Evolutionary conservation across 2,329 filamentous ascomycete genomes (phyloP).

Genomic region (Aspergillus ochraceus): DNA sequence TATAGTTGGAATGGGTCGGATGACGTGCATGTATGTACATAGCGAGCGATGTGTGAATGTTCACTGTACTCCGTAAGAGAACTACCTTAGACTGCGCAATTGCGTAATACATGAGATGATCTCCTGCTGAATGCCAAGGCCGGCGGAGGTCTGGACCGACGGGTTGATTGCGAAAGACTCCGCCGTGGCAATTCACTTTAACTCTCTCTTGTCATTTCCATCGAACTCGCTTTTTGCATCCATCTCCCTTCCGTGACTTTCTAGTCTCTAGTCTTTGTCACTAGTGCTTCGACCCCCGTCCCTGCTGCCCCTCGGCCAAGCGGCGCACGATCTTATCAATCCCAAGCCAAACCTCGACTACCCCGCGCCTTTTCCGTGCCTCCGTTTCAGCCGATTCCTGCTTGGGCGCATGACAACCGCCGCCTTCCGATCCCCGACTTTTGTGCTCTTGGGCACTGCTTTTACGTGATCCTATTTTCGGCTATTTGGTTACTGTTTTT

Average conservation of each 20-base stretch:
- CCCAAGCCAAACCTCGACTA: constrained; percentile 12
- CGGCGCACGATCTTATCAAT: constrained; percentile 21
- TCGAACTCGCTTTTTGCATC: neutral
- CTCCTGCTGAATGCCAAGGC: neutral
- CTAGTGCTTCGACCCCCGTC: too few relatives aligned
- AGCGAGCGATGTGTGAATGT: neutral
- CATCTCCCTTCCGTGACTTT: neutral
- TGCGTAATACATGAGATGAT: neutral
- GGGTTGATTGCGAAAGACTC: too few relatives aligned
- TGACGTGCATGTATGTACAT: constrained; percentile 10
- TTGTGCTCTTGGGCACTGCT: too few relatives aligned
- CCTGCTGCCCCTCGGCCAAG: constrained; percentile 4
- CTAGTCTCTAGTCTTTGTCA: too few relatives aligned
- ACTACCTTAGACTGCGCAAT: neutral
- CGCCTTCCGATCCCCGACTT: neutral
- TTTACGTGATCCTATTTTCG: neutral
- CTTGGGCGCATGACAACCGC: constrained; percentile 10
- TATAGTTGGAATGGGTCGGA: constrained; percentile 3
- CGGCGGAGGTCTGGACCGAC: constrained; percentile 17
- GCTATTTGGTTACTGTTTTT: neutral
- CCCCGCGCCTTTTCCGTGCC: constrained; percentile 21
- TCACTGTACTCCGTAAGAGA: too few relatives aligned
- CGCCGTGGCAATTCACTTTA: too few relatives aligned
- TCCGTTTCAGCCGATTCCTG: constrained; percentile 7
- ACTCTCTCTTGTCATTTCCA: constrained; percentile 5